A percentile compares a stretch with the other conserved stretches of the same genome.
Conservation (phyloP, 164 flowering plant genomes). For the Buxus sempervirens region DNA sequence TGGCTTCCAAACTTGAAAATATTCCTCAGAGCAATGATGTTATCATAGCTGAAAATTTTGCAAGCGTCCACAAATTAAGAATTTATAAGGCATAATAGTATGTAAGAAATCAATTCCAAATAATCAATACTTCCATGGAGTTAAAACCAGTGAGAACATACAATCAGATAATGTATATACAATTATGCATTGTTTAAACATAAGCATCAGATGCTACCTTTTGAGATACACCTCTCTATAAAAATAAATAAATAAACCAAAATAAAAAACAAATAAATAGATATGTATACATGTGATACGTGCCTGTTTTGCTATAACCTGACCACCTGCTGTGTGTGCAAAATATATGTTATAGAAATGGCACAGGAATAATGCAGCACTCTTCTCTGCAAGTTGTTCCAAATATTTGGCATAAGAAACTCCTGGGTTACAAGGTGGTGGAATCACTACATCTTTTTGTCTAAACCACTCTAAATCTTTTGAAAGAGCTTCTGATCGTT, state of each 20-base stretch:
- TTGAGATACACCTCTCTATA: no score
- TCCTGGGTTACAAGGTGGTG: slow-evolving; percentile 66
- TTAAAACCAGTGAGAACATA: background rate
- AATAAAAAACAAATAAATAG: no score
- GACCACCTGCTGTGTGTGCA: slow-evolving; percentile 89
- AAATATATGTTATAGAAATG: slow-evolving; percentile 93
- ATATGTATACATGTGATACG: no score
- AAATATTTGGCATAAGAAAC: slow-evolving; percentile 63
- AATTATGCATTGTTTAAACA: background rate
- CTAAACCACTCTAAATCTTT: slow-evolving; percentile 72
- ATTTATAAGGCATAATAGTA: background rate
- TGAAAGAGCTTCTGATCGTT: slow-evolving; percentile 50
- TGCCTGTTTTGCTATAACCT: slow-evolving; percentile 80
- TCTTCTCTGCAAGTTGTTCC: slow-evolving; percentile 63
- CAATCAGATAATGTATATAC: background rate
- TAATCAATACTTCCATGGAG: no score
- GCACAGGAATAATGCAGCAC: slow-evolving; percentile 67
- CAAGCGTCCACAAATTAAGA: background rate
- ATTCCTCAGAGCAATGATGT: background rate
- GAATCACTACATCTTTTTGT: slow-evolving; percentile 49
- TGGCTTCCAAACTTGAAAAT: background rate
- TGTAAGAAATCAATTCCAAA: background rate
- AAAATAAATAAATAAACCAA: no score
- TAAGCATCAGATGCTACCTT: background rate
- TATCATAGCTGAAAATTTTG: background rate